Conservation (phyloP, 2,329 filamentous ascomycete genomes). For the Escovopsis sp. region DNA sequence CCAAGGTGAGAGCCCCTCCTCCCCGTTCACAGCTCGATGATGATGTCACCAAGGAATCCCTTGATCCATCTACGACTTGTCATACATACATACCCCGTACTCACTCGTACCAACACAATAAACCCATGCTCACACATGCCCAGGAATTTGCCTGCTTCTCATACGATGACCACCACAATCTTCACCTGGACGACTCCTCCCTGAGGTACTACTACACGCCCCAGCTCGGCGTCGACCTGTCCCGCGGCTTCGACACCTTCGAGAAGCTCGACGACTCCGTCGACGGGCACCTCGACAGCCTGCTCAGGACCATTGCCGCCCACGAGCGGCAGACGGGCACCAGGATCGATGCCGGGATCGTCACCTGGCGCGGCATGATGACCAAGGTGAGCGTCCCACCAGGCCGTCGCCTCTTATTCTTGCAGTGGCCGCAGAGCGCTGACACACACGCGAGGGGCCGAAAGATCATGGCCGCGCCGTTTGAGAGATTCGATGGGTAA, state of each 20-base stretch:
- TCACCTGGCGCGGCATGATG: slow-evolving; percentile 98
- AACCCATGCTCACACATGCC: no score
- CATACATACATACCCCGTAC: no score
- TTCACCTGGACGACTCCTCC: slow-evolving; percentile 61
- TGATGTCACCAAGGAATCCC: no score
- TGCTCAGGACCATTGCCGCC: slow-evolving; percentile 60
- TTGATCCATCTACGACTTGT: no score
- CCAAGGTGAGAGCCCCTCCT: slow-evolving; percentile 38
- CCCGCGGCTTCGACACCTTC: slow-evolving; percentile 67
- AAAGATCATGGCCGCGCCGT: slow-evolving; percentile 74
- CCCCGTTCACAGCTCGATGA: no score
- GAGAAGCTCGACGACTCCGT: slow-evolving; percentile 63
- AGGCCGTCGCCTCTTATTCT: background rate
- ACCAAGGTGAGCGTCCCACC: slow-evolving; percentile 53
- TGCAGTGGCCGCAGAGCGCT: background rate
- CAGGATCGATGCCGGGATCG: slow-evolving; percentile 58
- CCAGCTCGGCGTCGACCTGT: slow-evolving; percentile 55
- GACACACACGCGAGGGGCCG: background rate
- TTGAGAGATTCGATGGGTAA: slow-evolving; percentile 65
- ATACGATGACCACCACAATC: slow-evolving; percentile 70
- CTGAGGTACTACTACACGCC: slow-evolving; percentile 82
- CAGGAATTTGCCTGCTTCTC: slow-evolving; percentile 90
- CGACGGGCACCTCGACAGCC: slow-evolving; percentile 78
- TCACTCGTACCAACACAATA: no score
- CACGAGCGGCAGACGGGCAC: slow-evolving; percentile 54